Base-by-base conservation (phyloP, 306 rosid species). In the Pueraria montana region DNA sequence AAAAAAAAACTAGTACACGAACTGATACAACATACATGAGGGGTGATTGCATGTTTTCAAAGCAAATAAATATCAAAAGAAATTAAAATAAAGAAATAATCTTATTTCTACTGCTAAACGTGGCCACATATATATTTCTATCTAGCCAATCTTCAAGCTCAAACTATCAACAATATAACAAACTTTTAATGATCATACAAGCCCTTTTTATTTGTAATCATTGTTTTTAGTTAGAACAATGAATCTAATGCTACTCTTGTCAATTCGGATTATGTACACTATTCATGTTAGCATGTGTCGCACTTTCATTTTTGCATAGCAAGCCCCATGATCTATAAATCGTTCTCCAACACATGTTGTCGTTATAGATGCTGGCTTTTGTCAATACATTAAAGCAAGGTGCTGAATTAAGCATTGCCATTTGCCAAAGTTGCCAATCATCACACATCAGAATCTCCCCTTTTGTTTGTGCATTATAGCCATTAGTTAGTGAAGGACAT, bases 331-430 rank as follows among this genome's bases (percentile, higher is more conserved):
- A 24, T 67, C 73, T 2, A 27, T 48, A 46, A 30, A 48, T 50
- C 48, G 17, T 58, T 52, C 78, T 74, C 36, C 52, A 56, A 21
- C 53, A 56, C 53, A 56, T 12, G 69, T 21, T 75, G 55, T 75
- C 24, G 23, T 56, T 56, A 38, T 38, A 18, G 73, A 67, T 67
- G 73, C 50, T 67, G 48, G 26, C 72, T 36, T 36, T 36, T 36
- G 17, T n/a, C 27, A 34, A 34, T 16, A 66, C 50, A 38, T 66
- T 66, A 38, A 66, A 67, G 73, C 49, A 20, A 36, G n/a, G 72
- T 36, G 30, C 23, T 38, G 26, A 66, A 38, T 38, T 66, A 38
- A 38, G 9, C 50, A 67, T 67, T 4, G 8, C 8, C 27, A 66
- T 3, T 66, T n/a, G 27, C 24, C 32, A 5, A 67, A 67, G 11